A percentile compares a stretch with the other conserved stretches of the same genome.
phyloP scores from a whole-genome alignment of 495 filamentous ascomycete species.

The Xylaria sp. region DNA sequence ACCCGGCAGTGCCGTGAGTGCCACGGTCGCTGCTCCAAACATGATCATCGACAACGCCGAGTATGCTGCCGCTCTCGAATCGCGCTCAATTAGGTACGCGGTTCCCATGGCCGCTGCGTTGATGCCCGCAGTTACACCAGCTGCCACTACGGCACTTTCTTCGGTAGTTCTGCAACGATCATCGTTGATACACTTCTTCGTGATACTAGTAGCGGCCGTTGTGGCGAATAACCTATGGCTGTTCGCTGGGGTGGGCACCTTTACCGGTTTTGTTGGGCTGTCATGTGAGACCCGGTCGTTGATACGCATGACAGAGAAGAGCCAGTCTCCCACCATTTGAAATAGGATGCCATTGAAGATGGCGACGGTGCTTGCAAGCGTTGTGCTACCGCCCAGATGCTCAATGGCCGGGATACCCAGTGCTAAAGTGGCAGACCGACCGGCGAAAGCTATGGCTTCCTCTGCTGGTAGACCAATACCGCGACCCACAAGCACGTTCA shows the following conservation, averaged over 20 bases:
- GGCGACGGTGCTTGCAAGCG: slow-evolving; percentile 53
- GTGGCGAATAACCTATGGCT: not conserved
- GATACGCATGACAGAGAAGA: slow-evolving; percentile 38
- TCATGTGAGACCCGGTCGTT: slow-evolving; percentile 17
- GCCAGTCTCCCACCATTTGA: slow-evolving; percentile 51
- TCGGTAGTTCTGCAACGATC: not conserved
- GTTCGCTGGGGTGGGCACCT: not conserved
- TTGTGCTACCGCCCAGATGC: slow-evolving; percentile 47
- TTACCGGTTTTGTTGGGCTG: not conserved
- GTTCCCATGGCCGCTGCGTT: slow-evolving; percentile 61
- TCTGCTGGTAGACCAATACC: slow-evolving; percentile 42
- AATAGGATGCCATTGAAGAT: slow-evolving; percentile 54
- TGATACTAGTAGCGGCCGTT: not conserved
- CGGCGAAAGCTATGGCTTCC: slow-evolving; percentile 51
- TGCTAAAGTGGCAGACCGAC: slow-evolving; percentile 53
- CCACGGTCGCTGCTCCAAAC: slow-evolving; percentile 56
- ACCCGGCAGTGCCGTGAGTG: slow-evolving; percentile 44
- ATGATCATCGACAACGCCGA: slow-evolving; percentile 57
- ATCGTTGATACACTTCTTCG: not conserved
- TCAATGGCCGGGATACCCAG: slow-evolving; percentile 44
- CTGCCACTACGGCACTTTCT: slow-evolving; percentile 45
- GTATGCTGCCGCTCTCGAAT: slow-evolving; percentile 55
- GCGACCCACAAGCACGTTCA: slow-evolving; percentile 45
- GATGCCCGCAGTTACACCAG: slow-evolving; percentile 55
- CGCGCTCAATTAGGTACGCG: slow-evolving; percentile 53